Percentiles rank a stretch among this genome's conserved stretches.
phyloP scores from a whole-genome alignment of 2,329 filamentous ascomycete species.

The Colletotrichum melonis region DNA sequence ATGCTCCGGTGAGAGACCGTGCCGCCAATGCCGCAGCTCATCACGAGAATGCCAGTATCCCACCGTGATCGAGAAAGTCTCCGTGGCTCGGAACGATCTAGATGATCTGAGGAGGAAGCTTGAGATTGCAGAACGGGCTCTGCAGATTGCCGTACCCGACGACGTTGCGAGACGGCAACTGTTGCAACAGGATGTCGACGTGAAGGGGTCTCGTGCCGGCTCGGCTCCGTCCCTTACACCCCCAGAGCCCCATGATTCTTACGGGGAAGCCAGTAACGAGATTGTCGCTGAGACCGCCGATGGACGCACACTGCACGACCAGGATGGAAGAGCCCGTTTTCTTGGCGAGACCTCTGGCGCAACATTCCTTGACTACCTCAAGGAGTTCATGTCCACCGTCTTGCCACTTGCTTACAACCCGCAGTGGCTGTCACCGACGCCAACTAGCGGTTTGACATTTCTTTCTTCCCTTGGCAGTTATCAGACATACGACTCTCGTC shows the following conservation, averaged over 20 bases:
- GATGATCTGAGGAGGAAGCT: constrained; percentile 53
- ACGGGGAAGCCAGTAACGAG: constrained; percentile 23
- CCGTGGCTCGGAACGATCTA: constrained; percentile 53
- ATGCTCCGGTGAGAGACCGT: constrained; percentile 62
- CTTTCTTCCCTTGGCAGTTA: constrained; percentile 56
- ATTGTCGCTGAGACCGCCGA: constrained; percentile 41
- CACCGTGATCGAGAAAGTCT: constrained; percentile 54
- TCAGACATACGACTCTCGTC: constrained; percentile 59
- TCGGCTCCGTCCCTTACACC: constrained; percentile 35
- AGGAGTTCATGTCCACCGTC: constrained; percentile 57
- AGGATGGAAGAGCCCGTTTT: constrained; percentile 56
- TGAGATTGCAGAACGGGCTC: constrained; percentile 52
- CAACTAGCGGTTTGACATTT: constrained; percentile 45
- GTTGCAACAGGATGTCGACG: constrained; percentile 42
- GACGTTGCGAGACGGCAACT: constrained; percentile 47
- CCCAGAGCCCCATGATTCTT: constrained; percentile 36
- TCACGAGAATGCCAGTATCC: constrained; percentile 62
- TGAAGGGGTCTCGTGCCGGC: constrained; percentile 27
- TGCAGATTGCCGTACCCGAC: constrained; percentile 52
- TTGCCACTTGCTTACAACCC: constrained; percentile 46
- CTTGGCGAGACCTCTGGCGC: constrained; percentile 62
- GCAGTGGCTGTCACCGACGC: constrained; percentile 30
- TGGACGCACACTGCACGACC: constrained; percentile 57
- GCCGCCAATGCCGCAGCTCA: constrained; percentile 55
- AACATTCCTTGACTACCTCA: constrained; percentile 61